Base-by-base conservation (phyloP, 306 rosid genomes). In the Mimosa bimucronata region DNA sequence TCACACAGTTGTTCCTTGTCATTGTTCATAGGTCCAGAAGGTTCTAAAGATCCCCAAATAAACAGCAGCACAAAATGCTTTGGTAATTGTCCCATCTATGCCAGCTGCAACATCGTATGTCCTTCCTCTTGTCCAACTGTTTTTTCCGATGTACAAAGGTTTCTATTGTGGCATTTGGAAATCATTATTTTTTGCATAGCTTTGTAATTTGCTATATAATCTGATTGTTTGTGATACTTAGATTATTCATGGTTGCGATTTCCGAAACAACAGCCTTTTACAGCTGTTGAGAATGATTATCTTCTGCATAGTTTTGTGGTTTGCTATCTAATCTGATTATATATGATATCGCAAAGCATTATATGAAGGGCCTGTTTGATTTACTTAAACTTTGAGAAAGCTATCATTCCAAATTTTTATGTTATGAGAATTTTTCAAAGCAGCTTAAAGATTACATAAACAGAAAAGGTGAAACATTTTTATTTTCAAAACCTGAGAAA, bases 21-120 rank as follows among this genome's bases (percentile, higher is more conserved):
- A 38, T 45, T 82, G 18, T 82, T 60, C 81, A 53, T 58, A 88
- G 91, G 88, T 78, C 97, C 85, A 1, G 94, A 80, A 77, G 93
- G 80, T 80, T 86, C 92, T 40, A 88, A 88, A 42, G 89, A 83
- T 83, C 67, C 70, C 15, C 87, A 85, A 14, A 87, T n/a, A 83
- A 67, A 87, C 86, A 52, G 86, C 82, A 80, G 81, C 87, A 57
- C 94, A 95, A 52, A 93, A 89, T 78, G 88, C 94, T 25, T 83
- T 93, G 86, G 98, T 90, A 55, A 87, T 93, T 78, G 97, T 98
- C 70, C 99, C 98, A 67, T 21, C 97, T 41, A 90, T 85, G 73
- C 96, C 90, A 50, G 87, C 97, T 71, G 86, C 85, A 74, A 77
- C 90, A 52, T 77, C 79, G 99, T 95, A 78, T 79, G 90, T 74